Conservation (phyloP, 192 early-diverging fungal species). For the Phlyctochytrium arcticum region DNA sequence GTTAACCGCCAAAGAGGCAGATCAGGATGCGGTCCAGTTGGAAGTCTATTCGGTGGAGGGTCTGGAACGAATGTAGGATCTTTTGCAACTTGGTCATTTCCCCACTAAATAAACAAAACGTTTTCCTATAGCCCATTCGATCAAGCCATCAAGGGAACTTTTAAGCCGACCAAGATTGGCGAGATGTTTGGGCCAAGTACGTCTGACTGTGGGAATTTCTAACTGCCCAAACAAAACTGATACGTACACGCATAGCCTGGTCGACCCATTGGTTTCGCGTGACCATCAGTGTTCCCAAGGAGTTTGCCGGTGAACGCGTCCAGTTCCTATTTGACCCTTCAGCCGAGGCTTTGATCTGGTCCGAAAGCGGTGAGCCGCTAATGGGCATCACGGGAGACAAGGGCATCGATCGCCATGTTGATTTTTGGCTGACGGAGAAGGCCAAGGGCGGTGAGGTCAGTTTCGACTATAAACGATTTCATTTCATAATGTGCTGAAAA, state of each 20-base stretch:
- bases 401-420: conserved; percentile 52
- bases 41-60: conserved; percentile 65
- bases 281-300: conserved; percentile 63
- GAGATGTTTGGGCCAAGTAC: conserved; percentile 75
- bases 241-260: conserved; percentile 1
- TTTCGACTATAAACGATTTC: neutral
- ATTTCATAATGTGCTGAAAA: neutral
- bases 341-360: conserved; percentile 92
- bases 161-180: conserved; percentile 63
- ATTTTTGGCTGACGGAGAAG: conserved; percentile 45
- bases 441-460: conserved; percentile 48
- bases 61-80: conserved; percentile 54
- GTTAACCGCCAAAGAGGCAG: conserved; percentile 45
- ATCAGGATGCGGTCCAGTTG: conserved; percentile 51
- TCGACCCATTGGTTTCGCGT: conserved; percentile 42
- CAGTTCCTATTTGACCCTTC: conserved; percentile 80
- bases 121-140: conserved; percentile 50
- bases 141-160: conserved; percentile 70
- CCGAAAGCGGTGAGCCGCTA: conserved; percentile 70
- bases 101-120: neutral
- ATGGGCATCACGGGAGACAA: conserved; percentile 85
- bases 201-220: neutral
- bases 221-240: neutral
- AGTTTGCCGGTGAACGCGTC: conserved; percentile 72
- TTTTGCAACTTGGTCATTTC: neutral